Evolutionary conservation across 768 basidiomycete species (phyloP).

Genomic region (Boletus rubropictus): DNA sequence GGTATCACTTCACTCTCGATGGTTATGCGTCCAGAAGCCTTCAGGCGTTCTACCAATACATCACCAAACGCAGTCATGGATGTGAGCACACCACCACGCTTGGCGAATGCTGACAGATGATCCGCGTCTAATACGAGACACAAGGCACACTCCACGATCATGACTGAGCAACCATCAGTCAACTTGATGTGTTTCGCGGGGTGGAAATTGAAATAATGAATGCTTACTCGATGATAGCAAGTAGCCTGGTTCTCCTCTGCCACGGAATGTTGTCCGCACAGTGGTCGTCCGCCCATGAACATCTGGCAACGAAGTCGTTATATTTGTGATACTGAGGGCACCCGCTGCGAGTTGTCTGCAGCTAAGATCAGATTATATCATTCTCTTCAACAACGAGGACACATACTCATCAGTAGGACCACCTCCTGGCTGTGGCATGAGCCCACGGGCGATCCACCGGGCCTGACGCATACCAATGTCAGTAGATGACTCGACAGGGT

Average conservation of each 20-base stretch:
- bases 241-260: conserved; percentile 77
- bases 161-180: conserved; percentile 37
- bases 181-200: background rate
- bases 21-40: conserved; percentile 49
- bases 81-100: conserved; percentile 75
- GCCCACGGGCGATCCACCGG: conserved; percentile 49
- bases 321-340: conserved; percentile 56
- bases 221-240: conserved; percentile 11
- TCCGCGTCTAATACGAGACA: conserved; percentile 53
- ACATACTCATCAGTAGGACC: conserved; percentile 61
- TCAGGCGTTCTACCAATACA: conserved; percentile 62
- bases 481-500: background rate
- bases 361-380: conserved; percentile 3
- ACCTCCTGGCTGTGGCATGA: conserved; percentile 49
- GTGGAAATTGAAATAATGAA: background rate
- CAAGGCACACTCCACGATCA: conserved; percentile 78
- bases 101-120: conserved; percentile 51
- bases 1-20: conserved; percentile 47
- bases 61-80: conserved; percentile 80
- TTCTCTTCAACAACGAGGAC: background rate
- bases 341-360: conserved; percentile 55
- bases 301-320: conserved; percentile 55
- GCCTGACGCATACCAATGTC: conserved; percentile 26
- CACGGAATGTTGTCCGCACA: conserved; percentile 57
- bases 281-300: conserved; percentile 34